phyloP scores from a whole-genome alignment of 306 rosid species.

The Luffa aegyptiaca region DNA sequence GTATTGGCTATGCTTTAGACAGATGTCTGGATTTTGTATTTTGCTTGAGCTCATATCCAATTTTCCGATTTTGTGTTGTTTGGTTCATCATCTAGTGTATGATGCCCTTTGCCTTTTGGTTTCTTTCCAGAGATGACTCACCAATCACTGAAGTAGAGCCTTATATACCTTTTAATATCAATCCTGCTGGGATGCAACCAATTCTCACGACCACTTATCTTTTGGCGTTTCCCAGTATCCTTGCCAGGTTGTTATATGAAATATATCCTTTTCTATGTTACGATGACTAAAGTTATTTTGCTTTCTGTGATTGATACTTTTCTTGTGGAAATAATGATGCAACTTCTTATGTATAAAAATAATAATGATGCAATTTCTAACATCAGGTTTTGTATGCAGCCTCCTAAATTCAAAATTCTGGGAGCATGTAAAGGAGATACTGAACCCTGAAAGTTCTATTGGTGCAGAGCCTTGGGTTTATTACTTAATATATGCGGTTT shows the following conservation, averaged over 20 bases:
- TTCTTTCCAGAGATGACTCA: slow-evolving; percentile 73
- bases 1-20: neutral
- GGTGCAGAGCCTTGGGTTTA: slow-evolving; percentile 98
- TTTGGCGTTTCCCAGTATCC: slow-evolving; percentile 81
- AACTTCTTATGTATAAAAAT: neutral
- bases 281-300: neutral
- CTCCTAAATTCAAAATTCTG: slow-evolving; percentile 75
- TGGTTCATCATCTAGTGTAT: neutral
- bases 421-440: slow-evolving; percentile 73
- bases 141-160: slow-evolving; percentile 97
- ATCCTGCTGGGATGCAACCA: slow-evolving; percentile 99
- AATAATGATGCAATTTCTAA: neutral
- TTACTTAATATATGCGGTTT: slow-evolving; percentile 78
- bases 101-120: slow-evolving; percentile 11
- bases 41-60: neutral
- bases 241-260: slow-evolving; percentile 46
- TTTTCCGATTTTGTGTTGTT: neutral
- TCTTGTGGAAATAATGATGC: neutral
- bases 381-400: slow-evolving; percentile 37
- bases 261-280: neutral
- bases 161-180: slow-evolving; percentile 89
- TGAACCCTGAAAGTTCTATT: slow-evolving; percentile 79
- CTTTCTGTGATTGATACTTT: neutral
- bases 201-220: slow-evolving; percentile 92
- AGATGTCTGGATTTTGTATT: neutral